These are phyloP conservation scores for Cymbomonas tetramitiformis DNA, from an alignment of 139 green algal genomes.

Conservation along the genomic window DNA sequence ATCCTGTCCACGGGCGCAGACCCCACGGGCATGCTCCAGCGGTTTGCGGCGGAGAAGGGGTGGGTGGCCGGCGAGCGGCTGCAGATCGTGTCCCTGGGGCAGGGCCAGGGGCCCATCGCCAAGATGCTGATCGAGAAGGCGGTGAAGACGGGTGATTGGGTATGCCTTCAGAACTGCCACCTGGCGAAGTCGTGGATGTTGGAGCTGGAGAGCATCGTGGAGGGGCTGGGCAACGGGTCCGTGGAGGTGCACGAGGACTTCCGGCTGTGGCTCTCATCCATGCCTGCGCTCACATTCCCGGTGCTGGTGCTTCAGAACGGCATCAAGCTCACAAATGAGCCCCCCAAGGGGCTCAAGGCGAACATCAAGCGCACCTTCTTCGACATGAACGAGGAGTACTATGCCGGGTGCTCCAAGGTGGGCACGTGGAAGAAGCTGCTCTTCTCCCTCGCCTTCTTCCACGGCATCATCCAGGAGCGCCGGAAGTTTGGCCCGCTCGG, in stretches of 20 bases:
- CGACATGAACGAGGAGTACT: slow-evolving; percentile 38
- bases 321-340: slow-evolving; percentile 61
- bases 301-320: slow-evolving; percentile 56
- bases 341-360: slow-evolving; percentile 58
- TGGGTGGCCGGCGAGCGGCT: slow-evolving; percentile 41
- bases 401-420: slow-evolving; percentile 21
- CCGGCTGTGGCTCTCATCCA: slow-evolving; percentile 66
- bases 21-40: slow-evolving; percentile 52
- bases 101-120: slow-evolving; percentile 55
- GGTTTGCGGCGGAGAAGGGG: slow-evolving; percentile 49
- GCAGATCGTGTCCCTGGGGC: slow-evolving; percentile 64
- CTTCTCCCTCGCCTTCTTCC: slow-evolving; percentile 52
- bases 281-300: slow-evolving; percentile 52
- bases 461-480: slow-evolving; percentile 63
- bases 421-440: slow-evolving; percentile 47
- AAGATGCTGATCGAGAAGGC: slow-evolving; percentile 37
- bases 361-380: slow-evolving; percentile 54
- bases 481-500: slow-evolving; percentile 72
- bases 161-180: slow-evolving; percentile 81
- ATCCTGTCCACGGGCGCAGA: slow-evolving; percentile 68
- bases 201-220: slow-evolving; percentile 28
- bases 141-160: slow-evolving; percentile 51
- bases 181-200: slow-evolving; percentile 64
- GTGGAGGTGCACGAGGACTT: slow-evolving; percentile 48
- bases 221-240: slow-evolving; percentile 18